A percentile compares a stretch with the other conserved stretches of the same genome.
These are phyloP conservation scores for Thecaphora thlaspeos DNA, from an alignment of 1,284 basidiomycete species.

Conservation along the genomic window DNA sequence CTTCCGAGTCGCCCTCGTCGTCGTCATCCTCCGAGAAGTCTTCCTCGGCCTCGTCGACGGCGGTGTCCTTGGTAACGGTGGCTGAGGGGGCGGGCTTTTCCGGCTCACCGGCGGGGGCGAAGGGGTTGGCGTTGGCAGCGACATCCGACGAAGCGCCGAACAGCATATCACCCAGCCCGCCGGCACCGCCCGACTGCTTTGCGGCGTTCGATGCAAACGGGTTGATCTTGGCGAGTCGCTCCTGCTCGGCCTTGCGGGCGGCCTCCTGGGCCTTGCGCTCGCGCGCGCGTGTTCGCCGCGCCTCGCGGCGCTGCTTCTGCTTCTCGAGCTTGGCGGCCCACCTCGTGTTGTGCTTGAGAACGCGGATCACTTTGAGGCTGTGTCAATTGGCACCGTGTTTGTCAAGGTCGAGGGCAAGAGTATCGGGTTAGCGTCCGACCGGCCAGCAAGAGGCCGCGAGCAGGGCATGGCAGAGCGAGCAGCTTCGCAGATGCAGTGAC, in stretches of 20 bases:
- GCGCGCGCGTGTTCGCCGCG: conserved; percentile 20
- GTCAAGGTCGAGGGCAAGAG: not conserved
- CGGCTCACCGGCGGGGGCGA: conserved; percentile 18
- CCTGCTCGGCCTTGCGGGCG: conserved; percentile 29
- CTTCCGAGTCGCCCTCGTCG: conserved; percentile 14
- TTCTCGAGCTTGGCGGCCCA: conserved; percentile 57
- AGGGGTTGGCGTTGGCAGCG: conserved; percentile 22
- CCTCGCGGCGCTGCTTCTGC: conserved; percentile 24
- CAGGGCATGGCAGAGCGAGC: no score
- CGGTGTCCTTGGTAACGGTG: conserved; percentile 2
- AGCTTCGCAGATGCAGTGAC: no score
- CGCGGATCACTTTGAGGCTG: conserved; percentile 51
- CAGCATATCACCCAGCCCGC: conserved; percentile 24
- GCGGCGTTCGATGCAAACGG: conserved; percentile 22
- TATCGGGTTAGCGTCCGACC: not conserved
- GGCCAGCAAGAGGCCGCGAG: no score
- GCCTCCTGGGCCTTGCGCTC: conserved; percentile 26
- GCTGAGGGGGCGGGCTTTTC: no score
- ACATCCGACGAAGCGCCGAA: conserved; percentile 28
- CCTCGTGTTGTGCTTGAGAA: conserved; percentile 50
- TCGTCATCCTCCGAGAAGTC: conserved; percentile 30
- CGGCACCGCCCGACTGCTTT: conserved; percentile 5
- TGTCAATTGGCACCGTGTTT: no score
- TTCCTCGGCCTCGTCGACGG: conserved; percentile 14
- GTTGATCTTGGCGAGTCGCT: conserved; percentile 31